Percentiles rank a stretch among this genome's conserved stretches.
Evolutionary conservation across 768 basidiomycete species (phyloP).

Genomic region (Lactarius hengduanensis): DNA sequence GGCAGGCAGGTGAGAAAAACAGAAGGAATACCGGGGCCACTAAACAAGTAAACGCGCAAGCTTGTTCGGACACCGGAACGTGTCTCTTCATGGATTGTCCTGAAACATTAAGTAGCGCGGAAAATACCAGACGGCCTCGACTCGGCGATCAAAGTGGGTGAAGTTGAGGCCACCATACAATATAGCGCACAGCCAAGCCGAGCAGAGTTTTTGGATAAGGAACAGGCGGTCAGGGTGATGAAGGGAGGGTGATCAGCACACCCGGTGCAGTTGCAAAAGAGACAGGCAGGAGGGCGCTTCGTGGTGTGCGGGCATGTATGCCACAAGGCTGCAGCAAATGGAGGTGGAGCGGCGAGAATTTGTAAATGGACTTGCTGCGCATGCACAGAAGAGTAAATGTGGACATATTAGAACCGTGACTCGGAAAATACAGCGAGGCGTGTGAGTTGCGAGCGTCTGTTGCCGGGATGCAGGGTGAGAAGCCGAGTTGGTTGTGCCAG

Average conservation of each 20-base stretch:
- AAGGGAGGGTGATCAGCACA: not conserved
- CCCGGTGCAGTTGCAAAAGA: not conserved
- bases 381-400: not conserved
- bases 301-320: constrained; percentile 2
- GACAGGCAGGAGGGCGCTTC: not conserved
- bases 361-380: not conserved
- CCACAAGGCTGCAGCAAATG: constrained; percentile 12
- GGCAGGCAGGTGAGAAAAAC: not conserved
- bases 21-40: not conserved
- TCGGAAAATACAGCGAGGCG: not conserved
- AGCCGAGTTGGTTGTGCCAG: not conserved
- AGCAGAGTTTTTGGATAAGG: not conserved
- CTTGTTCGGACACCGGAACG: not conserved
- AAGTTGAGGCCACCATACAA: not conserved
- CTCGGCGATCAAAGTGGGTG: not conserved
- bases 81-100: not conserved
- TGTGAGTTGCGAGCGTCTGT: not conserved
- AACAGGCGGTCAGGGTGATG: not conserved
- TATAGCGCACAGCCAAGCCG: not conserved
- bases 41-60: not conserved
- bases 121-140: not conserved
- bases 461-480: not conserved
- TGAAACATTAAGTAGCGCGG: not conserved
- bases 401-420: not conserved
- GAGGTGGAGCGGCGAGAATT: constrained; percentile 7